Base-by-base conservation (phyloP, 306 rosid genomes). In the Trichosanthes cucumerina region DNA sequence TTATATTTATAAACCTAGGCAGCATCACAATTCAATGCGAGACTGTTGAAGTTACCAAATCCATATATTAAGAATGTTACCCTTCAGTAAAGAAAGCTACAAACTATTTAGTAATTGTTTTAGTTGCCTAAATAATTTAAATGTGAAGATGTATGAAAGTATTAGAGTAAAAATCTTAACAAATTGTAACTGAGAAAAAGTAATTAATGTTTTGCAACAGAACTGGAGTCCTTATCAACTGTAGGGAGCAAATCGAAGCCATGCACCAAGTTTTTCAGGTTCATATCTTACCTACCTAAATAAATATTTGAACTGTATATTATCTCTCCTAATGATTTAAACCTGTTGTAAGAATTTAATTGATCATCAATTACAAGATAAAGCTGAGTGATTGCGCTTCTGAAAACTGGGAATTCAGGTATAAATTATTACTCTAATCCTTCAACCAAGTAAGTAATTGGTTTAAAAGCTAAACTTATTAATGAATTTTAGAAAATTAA, bases 231-330 rank as follows among this genome's bases (percentile, higher is more conserved):
- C 77, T 73, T 96, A 86, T 85, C 83, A 86, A 97, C 95, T 94
- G 96, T 94, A 94, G 98, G 98, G 90, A 92, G 97, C 98, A 94
- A 94, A 94, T 94, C 98, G 93, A 94, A 92, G 98, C 98, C 98
- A 85, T 94, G 98, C 96, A 94, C 97, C 98, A 94, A 94, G 87
- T 94, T 94, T 94, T 94, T 92, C 98, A 94, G 98, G 98, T 94
- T 89, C 89, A 86, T 90, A 90, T 94, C 97, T 89, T 85, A 84
- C 82, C 80, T 77, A 58, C 83, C 91, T 85, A 87, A 87, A 79
- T 81, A 86, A 88, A 69, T 81, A 76, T 73, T 66, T 57, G 77
- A 23, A 86, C 80, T 87, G 78, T 57, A 81, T 81, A 79, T 64
- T 76, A 47, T 68, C 26, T 59, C 69, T 71, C 60, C 68, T 76